Conservation (phyloP, 805 yeast species). For the Saitoella complicata region DNA sequence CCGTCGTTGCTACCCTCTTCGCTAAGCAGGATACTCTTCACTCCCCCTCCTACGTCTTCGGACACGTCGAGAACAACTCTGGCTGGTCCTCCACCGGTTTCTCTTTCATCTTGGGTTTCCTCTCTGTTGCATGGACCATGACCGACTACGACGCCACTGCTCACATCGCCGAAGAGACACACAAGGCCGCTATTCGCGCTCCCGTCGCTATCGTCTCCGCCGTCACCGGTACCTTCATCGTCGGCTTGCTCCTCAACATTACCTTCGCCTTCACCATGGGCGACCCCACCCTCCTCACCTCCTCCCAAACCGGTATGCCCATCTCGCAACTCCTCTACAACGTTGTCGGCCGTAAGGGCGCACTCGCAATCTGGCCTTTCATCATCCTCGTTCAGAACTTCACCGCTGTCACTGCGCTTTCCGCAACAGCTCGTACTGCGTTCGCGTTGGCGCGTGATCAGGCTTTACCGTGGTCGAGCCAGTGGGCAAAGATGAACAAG, state of each 20-base stretch:
- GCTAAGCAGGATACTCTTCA: conserved; percentile 36
- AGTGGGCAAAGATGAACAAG: conserved; percentile 33
- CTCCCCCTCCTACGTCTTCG: conserved; percentile 32
- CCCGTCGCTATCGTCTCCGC: conserved; percentile 46
- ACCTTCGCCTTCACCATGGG: conserved; percentile 46
- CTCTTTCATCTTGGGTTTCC: conserved; percentile 47
- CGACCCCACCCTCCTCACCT: conserved; percentile 33
- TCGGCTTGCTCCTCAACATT: conserved; percentile 49
- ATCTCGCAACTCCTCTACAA: conserved; percentile 47
- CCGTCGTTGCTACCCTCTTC: conserved; percentile 36
- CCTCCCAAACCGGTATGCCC: conserved; percentile 43
- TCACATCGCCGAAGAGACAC: conserved; percentile 54
- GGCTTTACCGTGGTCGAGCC: conserved; percentile 39
- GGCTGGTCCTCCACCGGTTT: conserved; percentile 40
- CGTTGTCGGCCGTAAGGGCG: conserved; percentile 35
- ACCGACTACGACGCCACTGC: conserved; percentile 56
- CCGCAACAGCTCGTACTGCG: conserved; percentile 43
- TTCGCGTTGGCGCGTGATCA: conserved; percentile 58
- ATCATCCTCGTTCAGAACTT: conserved; percentile 36
- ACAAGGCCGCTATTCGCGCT: conserved; percentile 36
- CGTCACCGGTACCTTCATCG: conserved; percentile 21
- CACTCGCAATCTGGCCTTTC: conserved; percentile 32
- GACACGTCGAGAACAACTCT: conserved; percentile 29
- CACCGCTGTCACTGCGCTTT: conserved; percentile 33
- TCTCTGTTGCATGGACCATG: conserved; percentile 57